A percentile compares a stretch with the other conserved stretches of the same genome.
These are phyloP conservation scores for Leishmania gerbilli DNA, from an alignment of 208 protist species.

Conservation along the genomic window DNA sequence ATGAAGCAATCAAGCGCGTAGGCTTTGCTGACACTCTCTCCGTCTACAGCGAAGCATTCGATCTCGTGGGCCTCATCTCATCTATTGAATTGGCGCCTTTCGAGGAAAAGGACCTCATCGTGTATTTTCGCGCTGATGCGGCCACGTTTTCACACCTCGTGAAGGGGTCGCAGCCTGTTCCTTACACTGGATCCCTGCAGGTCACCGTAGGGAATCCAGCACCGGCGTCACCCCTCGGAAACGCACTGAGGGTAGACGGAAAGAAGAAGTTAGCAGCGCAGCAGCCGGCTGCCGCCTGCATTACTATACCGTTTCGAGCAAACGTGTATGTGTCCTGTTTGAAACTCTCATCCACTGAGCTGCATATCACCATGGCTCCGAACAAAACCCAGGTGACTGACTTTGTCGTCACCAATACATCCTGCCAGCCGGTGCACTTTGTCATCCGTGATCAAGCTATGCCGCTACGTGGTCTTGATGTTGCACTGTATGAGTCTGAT, in stretches of 20 bases:
- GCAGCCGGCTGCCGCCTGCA: constrained; percentile 7
- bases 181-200: constrained; percentile 50
- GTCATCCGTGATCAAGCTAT: constrained; percentile 75
- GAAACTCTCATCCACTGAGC: constrained; percentile 58
- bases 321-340: constrained; percentile 76
- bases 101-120: constrained; percentile 59
- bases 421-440: constrained; percentile 64
- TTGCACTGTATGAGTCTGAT: constrained; percentile 76
- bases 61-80: constrained; percentile 55
- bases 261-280: background rate
- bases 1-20: constrained; percentile 25
- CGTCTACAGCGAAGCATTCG: constrained; percentile 66
- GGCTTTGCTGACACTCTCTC: constrained; percentile 19
- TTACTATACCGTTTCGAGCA: constrained; percentile 58
- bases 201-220: constrained; percentile 26
- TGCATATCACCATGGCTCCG: constrained; percentile 70
- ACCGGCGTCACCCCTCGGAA: background rate
- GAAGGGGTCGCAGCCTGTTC: constrained; percentile 34
- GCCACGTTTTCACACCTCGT: constrained; percentile 55
- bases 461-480: constrained; percentile 54
- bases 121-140: constrained; percentile 58
- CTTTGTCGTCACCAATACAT: constrained; percentile 76
- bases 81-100: constrained; percentile 35
- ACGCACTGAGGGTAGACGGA: background rate
- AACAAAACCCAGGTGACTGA: constrained; percentile 77